These are phyloP conservation scores for Vitis amurensis DNA, from an alignment of 164 flowering plant species.

Conservation along the genomic window DNA sequence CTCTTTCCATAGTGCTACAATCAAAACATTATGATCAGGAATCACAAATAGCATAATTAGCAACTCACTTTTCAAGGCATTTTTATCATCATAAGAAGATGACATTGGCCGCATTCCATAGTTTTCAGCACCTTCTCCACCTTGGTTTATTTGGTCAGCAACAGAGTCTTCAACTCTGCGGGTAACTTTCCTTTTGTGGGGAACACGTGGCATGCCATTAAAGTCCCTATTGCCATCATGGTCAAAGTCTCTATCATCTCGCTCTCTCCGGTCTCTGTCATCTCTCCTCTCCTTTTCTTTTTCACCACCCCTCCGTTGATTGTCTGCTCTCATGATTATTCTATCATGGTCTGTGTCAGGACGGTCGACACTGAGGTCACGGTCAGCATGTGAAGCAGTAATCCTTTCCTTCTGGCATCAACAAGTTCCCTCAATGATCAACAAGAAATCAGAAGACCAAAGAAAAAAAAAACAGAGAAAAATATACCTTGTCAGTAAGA, in stretches of 20 bases:
- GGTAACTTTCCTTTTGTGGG: slow-evolving; percentile 46
- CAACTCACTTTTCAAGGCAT: slow-evolving; percentile 53
- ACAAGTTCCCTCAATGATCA: slow-evolving; percentile 1
- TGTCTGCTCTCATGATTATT: slow-evolving; percentile 36
- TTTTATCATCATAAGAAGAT: slow-evolving; percentile 57
- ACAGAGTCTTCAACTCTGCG: slow-evolving; percentile 47
- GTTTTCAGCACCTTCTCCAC: slow-evolving; percentile 49
- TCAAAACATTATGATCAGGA: too few relatives aligned
- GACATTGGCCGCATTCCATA: slow-evolving; percentile 39
- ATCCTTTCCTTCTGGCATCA: slow-evolving; percentile 61
- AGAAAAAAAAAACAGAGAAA: neutral
- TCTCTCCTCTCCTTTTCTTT: slow-evolving; percentile 65
- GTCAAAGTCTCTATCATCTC: slow-evolving; percentile 60
- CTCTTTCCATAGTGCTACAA: too few relatives aligned
- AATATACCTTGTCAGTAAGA: slow-evolving; percentile 52
- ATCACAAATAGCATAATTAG: neutral
- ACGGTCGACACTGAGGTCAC: slow-evolving; percentile 54
- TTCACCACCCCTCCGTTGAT: slow-evolving; percentile 55
- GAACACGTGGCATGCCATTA: slow-evolving; percentile 39
- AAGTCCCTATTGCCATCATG: slow-evolving; percentile 49
- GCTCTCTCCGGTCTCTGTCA: slow-evolving; percentile 56
- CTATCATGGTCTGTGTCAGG: slow-evolving; percentile 60
- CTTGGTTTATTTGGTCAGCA: slow-evolving; percentile 49
- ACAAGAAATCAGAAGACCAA: neutral
- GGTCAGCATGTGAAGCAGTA: slow-evolving; percentile 46